Evolutionary conservation across 2,329 filamentous ascomycete species (phyloP).

Genomic region (Stachybotrys chartarum): DNA sequence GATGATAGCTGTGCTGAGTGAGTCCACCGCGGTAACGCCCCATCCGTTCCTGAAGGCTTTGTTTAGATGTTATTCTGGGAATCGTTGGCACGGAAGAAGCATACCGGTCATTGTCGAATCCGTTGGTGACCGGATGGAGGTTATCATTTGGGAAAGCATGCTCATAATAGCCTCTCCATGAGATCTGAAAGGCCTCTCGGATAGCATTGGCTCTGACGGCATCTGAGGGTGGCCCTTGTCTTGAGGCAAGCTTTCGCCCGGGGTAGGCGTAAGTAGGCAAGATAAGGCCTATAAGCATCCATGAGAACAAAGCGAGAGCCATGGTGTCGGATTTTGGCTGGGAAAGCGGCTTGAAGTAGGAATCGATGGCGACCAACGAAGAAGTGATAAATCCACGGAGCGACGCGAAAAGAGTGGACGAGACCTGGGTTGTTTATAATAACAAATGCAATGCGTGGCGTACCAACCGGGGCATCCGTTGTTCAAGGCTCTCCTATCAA

Average conservation of each 20-base stretch:
- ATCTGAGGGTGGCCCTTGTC: background rate
- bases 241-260: background rate
- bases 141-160: slow-evolving; percentile 76
- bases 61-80: background rate
- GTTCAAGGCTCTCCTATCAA: too few species aligned
- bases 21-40: slow-evolving; percentile 78
- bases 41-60: slow-evolving; percentile 59
- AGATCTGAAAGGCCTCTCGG: slow-evolving; percentile 60
- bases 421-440: too few species aligned
- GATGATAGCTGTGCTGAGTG: slow-evolving; percentile 69
- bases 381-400: too few species aligned
- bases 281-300: background rate
- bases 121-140: slow-evolving; percentile 60
- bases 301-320: background rate
- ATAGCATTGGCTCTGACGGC: slow-evolving; percentile 43
- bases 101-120: slow-evolving; percentile 62
- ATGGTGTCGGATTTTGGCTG: too few species aligned
- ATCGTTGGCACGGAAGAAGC: slow-evolving; percentile 5
- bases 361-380: too few species aligned
- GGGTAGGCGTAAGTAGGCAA: background rate
- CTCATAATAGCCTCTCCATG: slow-evolving; percentile 66
- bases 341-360: too few species aligned
- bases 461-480: too few species aligned
- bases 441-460: too few species aligned
- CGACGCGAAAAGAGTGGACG: too few species aligned